Conservation (phyloP, 805 yeast species). For the Kluyveromyces siamensis region DNA sequence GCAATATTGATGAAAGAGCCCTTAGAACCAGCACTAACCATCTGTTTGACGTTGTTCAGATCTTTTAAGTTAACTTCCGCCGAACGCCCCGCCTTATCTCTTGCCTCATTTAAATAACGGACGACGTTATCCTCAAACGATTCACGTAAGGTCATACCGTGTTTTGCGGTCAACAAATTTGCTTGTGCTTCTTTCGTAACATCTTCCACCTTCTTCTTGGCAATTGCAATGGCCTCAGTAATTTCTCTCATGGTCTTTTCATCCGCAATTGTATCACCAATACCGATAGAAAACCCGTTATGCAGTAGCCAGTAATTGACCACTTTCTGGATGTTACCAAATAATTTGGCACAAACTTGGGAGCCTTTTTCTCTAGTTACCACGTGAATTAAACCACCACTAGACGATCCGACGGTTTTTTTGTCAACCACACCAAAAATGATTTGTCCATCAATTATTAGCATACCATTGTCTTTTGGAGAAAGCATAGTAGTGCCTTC, state of each 20-base stretch:
- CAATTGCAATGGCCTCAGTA: slow-evolving; percentile 86
- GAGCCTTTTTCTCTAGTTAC: slow-evolving; percentile 98
- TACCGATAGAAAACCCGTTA: slow-evolving; percentile 97
- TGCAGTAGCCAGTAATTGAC: slow-evolving; percentile 95
- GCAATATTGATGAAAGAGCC: slow-evolving; percentile 98
- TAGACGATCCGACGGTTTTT: slow-evolving; percentile 96
- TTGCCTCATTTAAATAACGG: slow-evolving; percentile 90
- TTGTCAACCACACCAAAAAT: slow-evolving; percentile 97
- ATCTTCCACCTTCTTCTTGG: slow-evolving; percentile 89
- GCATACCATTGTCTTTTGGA: slow-evolving; percentile 93
- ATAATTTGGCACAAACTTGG: slow-evolving; percentile 74
- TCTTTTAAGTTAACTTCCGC: slow-evolving; percentile 96
- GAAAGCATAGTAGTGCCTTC: slow-evolving; percentile 75
- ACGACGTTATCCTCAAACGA: slow-evolving; percentile 97
- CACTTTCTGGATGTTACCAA: slow-evolving; percentile 88
- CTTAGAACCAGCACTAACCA: slow-evolving; percentile 98
- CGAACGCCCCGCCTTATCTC: slow-evolving; percentile 98
- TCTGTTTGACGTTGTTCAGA: slow-evolving; percentile 92
- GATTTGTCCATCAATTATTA: slow-evolving; percentile 89
- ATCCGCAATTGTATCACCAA: slow-evolving; percentile 99
- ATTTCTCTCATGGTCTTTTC: slow-evolving; percentile 90
- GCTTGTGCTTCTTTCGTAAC: slow-evolving; percentile 88
- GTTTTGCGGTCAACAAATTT: slow-evolving; percentile 84
- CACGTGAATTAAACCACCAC: slow-evolving; percentile 95
- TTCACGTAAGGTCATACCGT: slow-evolving; percentile 99